Base-by-base conservation (phyloP, 2,329 filamentous ascomycete species). In the Colletotrichum lini region DNA sequence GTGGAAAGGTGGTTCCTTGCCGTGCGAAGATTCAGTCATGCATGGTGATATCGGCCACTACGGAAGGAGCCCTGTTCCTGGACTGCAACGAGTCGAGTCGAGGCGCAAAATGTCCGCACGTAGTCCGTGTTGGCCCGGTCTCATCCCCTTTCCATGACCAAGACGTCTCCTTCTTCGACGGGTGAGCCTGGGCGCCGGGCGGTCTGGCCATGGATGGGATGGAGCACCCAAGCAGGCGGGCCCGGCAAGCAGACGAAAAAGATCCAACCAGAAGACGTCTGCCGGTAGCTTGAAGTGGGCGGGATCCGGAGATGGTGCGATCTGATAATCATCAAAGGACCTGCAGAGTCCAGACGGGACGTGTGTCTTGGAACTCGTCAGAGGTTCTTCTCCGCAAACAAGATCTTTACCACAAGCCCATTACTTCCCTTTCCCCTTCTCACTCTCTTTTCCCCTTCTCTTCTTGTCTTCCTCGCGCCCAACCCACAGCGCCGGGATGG, bases 261-360 rank as follows among this genome's bases (percentile, higher is more conserved):
- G 21, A 30, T 9, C 52, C 45, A 70, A 47, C 53, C 53, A 59
- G 53, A 42, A 35, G 58, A 50, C 38, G 38, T 49, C 65, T 68
- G 65, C 61, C 40, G 61, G 21, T 69, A 35, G 66, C 60, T 68
- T 68, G 60, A 65, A 6, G 52, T 52, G 66, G 16, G 30, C 65
- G 66, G 60, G 44, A 53, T 52, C 53, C 45, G 61, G 66, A 68
- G 50, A 65, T 68, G 66, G 45, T 69, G 67, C 52, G 45, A 65
- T 69, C 53, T 59, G 42, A 21, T n/a, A 59, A 49, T 60, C 50
- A 70, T 57, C 47, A 64, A 60, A 40, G 45, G 21, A 30, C 30
- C 45, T n/a, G 15, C 30, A 26, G 53, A 53, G 44, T n/a, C 18
- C 21, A 26, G 53, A 53, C 44, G 54, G 53, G 40, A 30, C 38